These are phyloP conservation scores for Digitaria exilis DNA, from an alignment of 202 grass and related monocot genomes.

Conservation along the genomic window DNA sequence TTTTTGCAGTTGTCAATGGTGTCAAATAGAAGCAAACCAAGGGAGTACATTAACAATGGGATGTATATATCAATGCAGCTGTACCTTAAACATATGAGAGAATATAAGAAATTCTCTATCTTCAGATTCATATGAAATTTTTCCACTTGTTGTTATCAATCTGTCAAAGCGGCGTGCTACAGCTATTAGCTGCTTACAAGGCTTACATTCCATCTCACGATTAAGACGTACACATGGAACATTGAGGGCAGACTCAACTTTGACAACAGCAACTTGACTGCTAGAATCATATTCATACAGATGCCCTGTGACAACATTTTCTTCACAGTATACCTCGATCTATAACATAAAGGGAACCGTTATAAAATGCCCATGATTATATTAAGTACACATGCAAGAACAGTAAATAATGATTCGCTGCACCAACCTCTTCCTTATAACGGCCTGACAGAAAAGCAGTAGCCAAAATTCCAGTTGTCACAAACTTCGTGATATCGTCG, in stretches of 20 bases:
- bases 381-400: not conserved
- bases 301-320: not conserved
- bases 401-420: not conserved
- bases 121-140: not conserved
- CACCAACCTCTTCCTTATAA: not conserved
- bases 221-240: not conserved
- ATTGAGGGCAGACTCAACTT: not conserved
- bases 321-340: slow-evolving; percentile 24
- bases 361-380: not conserved
- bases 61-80: not conserved
- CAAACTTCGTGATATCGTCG: not conserved
- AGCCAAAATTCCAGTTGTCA: slow-evolving; percentile 18
- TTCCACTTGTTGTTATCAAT: not conserved
- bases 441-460: not conserved
- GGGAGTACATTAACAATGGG: no score
- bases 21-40: not conserved
- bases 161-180: not conserved
- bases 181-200: not conserved
- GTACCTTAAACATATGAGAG: not conserved
- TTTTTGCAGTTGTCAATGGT: not conserved
- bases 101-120: not conserved
- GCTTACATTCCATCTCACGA: not conserved
- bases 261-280: slow-evolving; percentile 19
- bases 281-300: slow-evolving; percentile 15
- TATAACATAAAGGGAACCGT: not conserved